Evolutionary conservation across 2,329 filamentous ascomycete genomes (phyloP).

Genomic region (Cyphellophora europaea): DNA sequence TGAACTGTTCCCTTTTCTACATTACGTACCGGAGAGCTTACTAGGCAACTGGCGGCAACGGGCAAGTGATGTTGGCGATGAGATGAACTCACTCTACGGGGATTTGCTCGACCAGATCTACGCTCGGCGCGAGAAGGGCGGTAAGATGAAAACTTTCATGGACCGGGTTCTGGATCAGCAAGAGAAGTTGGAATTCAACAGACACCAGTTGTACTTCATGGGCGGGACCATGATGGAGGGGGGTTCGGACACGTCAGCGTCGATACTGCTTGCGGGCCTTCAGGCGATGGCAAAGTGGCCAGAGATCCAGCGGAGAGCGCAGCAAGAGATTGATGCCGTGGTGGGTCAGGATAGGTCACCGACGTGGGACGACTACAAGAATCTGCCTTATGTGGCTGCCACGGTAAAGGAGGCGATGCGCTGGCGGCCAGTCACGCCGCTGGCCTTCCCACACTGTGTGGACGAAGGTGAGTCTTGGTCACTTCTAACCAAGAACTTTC

Average conservation of each 20-base stretch:
- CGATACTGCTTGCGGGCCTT: conserved; percentile 27
- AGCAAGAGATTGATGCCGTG: conserved; percentile 34
- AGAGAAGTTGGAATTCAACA: conserved; percentile 22
- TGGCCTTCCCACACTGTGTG: conserved; percentile 38
- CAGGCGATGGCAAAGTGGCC: conserved; percentile 43
- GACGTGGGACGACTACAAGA: conserved; percentile 27
- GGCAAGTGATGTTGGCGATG: conserved; percentile 26
- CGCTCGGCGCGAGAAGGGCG: conserved; percentile 21
- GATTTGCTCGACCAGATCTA: conserved; percentile 26
- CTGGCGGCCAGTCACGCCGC: conserved; percentile 27
- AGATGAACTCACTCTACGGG: conserved; percentile 34
- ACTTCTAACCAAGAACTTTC: conserved; percentile 12
- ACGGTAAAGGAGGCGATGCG: conserved; percentile 29
- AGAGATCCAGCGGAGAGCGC: conserved; percentile 35
- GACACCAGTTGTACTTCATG: conserved; percentile 33
- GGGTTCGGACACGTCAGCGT: conserved; percentile 31
- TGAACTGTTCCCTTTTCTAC: conserved; percentile 37
- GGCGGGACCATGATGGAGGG: conserved; percentile 24
- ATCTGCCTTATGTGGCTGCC: conserved; percentile 28
- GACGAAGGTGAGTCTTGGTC: conserved; percentile 15
- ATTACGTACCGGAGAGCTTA: conserved; percentile 31
- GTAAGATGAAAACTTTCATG: conserved; percentile 25
- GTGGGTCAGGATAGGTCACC: conserved; percentile 28
- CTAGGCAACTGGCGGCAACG: conserved; percentile 32
- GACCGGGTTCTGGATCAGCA: conserved; percentile 31